Evolutionary conservation across 2,329 filamentous ascomycete genomes (phyloP), one percentile per base, ranked within the genome.

Genomic region (Leptographium procerum): DNA sequence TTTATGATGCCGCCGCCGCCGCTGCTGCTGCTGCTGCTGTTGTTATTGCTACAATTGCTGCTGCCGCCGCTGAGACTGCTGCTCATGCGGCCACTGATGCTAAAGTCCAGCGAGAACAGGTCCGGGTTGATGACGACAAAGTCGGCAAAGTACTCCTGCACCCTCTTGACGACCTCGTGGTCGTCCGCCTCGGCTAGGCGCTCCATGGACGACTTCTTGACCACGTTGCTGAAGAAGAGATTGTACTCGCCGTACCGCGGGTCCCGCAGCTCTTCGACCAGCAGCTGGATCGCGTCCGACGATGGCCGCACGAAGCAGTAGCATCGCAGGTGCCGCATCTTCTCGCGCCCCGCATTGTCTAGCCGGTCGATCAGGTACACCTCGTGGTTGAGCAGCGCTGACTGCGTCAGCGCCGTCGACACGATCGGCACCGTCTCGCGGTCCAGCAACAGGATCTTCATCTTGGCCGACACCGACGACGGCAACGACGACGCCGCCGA

Each of bases 211-310:
- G 94, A 97, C 73, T 99, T 99, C 72, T 95, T 95, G 68, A 94
- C 86, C 60, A 99, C 88, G 70, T 99, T 99, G 77, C 91, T 97
- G 72, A 99, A 96, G 72, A 95, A 96, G 59, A 99, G 82, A 68
- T 95, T 85, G 73, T 99, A 99, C 75, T 99, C 94, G 64, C 94
- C 92, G 66, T 99, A 99, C 70, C 91, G 96, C 5, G 94, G 95
- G 55, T 97, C 92, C 61, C 94, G 83, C 58, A 99, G 80, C 75
- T 99, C 94, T 68, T 99, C 94, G 65, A 99, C 92, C 57, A 99
- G 81, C 62, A 88, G 83, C 69, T 99, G 91, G 68, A 97, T 91
- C 6, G 92, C 95, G 65, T 95, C 90, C 14, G 92, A 82, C 0
- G 92, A 96, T 9, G 94, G 94, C 47, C 95, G 86, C 53, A 99